Conservation (phyloP, 78 protist genomes). For the Ministeria vibrans region DNA sequence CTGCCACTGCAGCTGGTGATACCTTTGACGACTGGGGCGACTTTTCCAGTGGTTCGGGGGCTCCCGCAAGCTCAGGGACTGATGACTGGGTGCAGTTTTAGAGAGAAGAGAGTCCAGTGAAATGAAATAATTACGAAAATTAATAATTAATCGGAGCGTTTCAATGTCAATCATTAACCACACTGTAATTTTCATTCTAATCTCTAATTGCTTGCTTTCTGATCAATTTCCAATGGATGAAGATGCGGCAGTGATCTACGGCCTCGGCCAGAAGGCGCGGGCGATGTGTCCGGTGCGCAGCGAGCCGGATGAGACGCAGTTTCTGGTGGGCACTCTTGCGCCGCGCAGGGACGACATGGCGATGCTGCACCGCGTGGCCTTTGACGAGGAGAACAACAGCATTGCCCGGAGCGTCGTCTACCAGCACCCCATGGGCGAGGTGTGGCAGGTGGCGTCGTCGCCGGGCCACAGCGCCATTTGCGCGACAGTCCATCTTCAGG, state of each 20-base stretch:
- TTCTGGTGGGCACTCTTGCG: conserved; percentile 11
- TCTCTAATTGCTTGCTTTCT: too few relatives aligned
- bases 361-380: background rate
- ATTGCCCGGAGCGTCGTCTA: background rate
- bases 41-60: too few relatives aligned
- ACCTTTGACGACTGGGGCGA: too few relatives aligned
- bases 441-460: background rate
- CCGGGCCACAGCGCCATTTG: background rate
- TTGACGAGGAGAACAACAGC: background rate
- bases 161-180: too few relatives aligned
- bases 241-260: background rate
- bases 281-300: background rate
- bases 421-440: background rate
- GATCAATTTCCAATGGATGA: too few relatives aligned
- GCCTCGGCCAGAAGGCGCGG: background rate
- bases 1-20: too few relatives aligned
- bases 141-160: too few relatives aligned
- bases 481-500: background rate
- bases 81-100: too few relatives aligned
- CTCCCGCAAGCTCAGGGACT: too few relatives aligned
- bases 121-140: too few relatives aligned
- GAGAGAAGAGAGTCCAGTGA: too few relatives aligned
- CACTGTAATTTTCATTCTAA: too few relatives aligned
- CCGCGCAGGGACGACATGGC: conserved; percentile 5
- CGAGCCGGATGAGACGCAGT: background rate